These are phyloP conservation scores for Pythium brachiatum DNA, from an alignment of 352 stramenopile genomes.

Conservation along the genomic window DNA sequence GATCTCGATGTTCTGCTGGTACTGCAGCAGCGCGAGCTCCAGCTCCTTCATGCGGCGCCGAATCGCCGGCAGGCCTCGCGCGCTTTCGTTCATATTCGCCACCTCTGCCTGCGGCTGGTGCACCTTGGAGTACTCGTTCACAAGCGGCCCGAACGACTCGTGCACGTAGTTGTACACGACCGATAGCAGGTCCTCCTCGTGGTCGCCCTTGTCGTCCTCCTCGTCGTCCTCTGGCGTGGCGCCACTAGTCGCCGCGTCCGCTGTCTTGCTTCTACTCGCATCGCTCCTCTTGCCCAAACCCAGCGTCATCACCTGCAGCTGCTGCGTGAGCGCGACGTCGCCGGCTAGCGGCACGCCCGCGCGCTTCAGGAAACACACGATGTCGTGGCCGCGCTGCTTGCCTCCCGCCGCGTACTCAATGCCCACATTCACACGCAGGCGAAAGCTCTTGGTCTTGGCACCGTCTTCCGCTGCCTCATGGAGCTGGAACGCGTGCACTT, in stretches of 20 bases:
- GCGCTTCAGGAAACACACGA: constrained; percentile 88
- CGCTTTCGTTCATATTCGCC: constrained; percentile 59
- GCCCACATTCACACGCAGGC: constrained; percentile 71
- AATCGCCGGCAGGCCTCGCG: constrained; percentile 78
- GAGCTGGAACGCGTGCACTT: constrained; percentile 66
- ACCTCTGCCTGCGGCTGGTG: constrained; percentile 73
- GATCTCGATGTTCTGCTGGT: constrained; percentile 95
- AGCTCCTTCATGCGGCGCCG: constrained; percentile 92
- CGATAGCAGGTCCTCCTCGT: constrained; percentile 66
- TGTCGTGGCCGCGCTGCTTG: constrained; percentile 67
- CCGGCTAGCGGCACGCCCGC: constrained; percentile 59
- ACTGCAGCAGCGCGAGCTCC: constrained; percentile 92
- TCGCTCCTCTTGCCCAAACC: constrained; percentile 45
- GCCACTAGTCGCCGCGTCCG: constrained; percentile 43
- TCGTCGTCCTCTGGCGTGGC: constrained; percentile 61
- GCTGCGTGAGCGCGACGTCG: constrained; percentile 71
- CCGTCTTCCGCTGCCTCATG: constrained; percentile 22
- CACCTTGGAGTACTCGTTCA: constrained; percentile 85
- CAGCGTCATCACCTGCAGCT: constrained; percentile 88
- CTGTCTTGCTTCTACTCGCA: constrained; percentile 24
- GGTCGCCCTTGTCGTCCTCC: constrained; percentile 38
- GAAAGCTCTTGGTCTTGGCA: constrained; percentile 20
- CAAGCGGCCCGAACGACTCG: constrained; percentile 81
- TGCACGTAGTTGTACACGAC: constrained; percentile 90
- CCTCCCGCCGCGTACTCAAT: constrained; percentile 60